Conservation (phyloP, 306 rosid species). For the Cucumis sativus region Cucumber_9930_V3 NC_026656.2:9468501-9469000, state of each 20-base stretch:
- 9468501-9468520: constrained; percentile 68
- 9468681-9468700: constrained; percentile 56
- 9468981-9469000: constrained; percentile 22
- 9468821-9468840: constrained; percentile 69
- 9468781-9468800: constrained; percentile 88
- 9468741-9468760: constrained; percentile 57
- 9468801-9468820: constrained; percentile 87
- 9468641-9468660: constrained; percentile 48
- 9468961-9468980: constrained; percentile 22
- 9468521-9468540: constrained; percentile 72
- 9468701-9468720: constrained; percentile 82
- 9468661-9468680: constrained; percentile 93
- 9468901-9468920: constrained; percentile 54
- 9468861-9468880: constrained; percentile 66
- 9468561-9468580: constrained; percentile 81
- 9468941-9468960: constrained; percentile 33
- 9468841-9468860: constrained; percentile 36
- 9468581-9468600: constrained; percentile 67
- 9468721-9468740: constrained; percentile 87
- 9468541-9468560: constrained; percentile 87
- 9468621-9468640: constrained; percentile 27
- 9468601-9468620: constrained; percentile 71
- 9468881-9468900: constrained; percentile 61
- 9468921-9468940: constrained; percentile 60
- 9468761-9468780: constrained; percentile 63